Conservation (phyloP, 2,329 filamentous ascomycete genomes). For the Pezicula radicicola region DNA sequence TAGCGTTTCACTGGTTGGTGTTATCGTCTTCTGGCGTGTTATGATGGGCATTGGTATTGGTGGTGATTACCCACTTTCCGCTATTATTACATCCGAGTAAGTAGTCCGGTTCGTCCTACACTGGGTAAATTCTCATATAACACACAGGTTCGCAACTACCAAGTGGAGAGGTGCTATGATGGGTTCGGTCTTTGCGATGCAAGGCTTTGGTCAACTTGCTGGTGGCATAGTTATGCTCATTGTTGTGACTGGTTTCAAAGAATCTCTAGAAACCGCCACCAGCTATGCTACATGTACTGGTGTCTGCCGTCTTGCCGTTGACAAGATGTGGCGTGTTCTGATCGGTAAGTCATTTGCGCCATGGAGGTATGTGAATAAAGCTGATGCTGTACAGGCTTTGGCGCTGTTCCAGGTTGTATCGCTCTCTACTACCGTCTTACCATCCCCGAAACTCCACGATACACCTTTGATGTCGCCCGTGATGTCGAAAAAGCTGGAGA, state of each 20-base stretch:
- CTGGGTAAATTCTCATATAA: neutral
- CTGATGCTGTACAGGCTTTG: constrained; percentile 53
- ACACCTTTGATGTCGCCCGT: constrained; percentile 78
- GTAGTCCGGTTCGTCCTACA: neutral
- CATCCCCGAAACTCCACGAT: constrained; percentile 84
- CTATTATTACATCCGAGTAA: constrained; percentile 75
- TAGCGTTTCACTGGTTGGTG: constrained; percentile 48
- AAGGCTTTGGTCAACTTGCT: constrained; percentile 78
- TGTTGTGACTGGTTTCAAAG: constrained; percentile 68
- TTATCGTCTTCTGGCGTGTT: constrained; percentile 78
- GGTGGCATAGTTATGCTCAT: constrained; percentile 76
- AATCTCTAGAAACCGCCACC: constrained; percentile 51
- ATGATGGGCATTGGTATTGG: constrained; percentile 63
- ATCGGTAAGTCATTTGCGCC: constrained; percentile 38
- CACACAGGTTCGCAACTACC: constrained; percentile 66
- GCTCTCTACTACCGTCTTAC: constrained; percentile 82
- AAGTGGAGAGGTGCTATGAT: constrained; percentile 88
- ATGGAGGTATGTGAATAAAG: neutral
- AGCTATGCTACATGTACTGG: constrained; percentile 56
- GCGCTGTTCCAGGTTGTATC: constrained; percentile 74
- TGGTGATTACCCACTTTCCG: constrained; percentile 78
- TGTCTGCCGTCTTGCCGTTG: constrained; percentile 64
- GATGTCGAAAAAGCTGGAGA: constrained; percentile 72
- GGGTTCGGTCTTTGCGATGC: constrained; percentile 83
- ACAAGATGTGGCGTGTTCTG: constrained; percentile 84